These are phyloP conservation scores for Arthroderma sp. DNA, from an alignment of 2,329 filamentous ascomycete genomes.

Conservation along the genomic window DNA sequence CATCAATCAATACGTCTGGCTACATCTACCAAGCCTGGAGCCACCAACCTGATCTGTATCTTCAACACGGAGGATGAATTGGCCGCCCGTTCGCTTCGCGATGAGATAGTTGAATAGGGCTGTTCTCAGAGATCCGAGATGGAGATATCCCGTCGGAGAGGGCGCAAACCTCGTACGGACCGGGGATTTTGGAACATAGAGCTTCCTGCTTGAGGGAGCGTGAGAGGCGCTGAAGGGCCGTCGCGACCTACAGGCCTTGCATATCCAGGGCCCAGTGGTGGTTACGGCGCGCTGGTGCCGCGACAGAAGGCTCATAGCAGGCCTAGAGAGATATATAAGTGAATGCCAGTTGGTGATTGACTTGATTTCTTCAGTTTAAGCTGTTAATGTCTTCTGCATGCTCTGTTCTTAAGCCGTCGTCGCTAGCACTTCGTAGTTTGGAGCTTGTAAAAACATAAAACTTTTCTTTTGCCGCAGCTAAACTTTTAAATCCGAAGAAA, in stretches of 20 bases:
- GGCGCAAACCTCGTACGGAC: constrained; percentile 82
- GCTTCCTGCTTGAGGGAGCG: constrained; percentile 22
- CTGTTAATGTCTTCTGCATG: too few species aligned
- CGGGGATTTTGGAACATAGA: constrained; percentile 40
- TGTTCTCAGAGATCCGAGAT: constrained; percentile 80
- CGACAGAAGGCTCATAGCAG: too few species aligned
- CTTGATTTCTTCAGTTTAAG: too few species aligned
- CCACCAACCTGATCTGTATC: constrained; percentile 74
- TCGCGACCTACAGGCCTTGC: constrained; percentile 22
- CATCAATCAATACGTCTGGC: constrained; percentile 17
- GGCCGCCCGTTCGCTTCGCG: constrained; percentile 74
- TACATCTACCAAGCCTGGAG: background rate
- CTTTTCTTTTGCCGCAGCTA: too few species aligned
- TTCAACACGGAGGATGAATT: constrained; percentile 84
- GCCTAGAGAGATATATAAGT: too few species aligned
- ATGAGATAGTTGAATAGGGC: constrained; percentile 91
- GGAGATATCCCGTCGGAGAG: constrained; percentile 85
- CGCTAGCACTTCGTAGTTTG: too few species aligned
- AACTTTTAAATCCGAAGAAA: too few species aligned
- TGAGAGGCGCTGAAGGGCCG: constrained; percentile 18
- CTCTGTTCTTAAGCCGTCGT: too few species aligned
- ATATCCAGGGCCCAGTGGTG: constrained; percentile 19
- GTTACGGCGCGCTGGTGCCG: too few species aligned
- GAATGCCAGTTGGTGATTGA: too few species aligned
- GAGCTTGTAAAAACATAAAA: too few species aligned